Base-by-base conservation (phyloP, 78 protist species). In the Dictyostelium intermedium region DNA sequence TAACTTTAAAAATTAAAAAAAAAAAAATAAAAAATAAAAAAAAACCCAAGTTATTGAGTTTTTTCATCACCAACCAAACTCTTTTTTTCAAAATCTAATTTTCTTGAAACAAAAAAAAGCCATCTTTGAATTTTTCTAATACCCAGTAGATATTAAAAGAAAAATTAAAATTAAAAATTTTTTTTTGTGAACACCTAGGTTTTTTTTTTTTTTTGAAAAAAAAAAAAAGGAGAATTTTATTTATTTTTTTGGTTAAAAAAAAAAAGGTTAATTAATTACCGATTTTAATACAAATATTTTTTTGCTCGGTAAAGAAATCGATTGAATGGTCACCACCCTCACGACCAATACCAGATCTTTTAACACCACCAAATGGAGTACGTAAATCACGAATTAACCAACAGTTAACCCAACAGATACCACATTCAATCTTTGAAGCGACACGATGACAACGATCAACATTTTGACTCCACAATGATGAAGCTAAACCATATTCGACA, bases 391-490 rank as follows among this genome's bases (percentile, higher is more conserved):
- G 66, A 37, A 96, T 61, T 91, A 98, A 53, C 98, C 98, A 98
- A 83, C 98, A 96, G 72, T 98, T 98, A 43, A 97, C 95, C 99
- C 99, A 98, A 56, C 97, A 97, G 6, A 96, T 97, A 25, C 99
- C 98, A 3, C 83, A 92, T 18, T 98, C 94, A 14, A 98, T 39
- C 23, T 60, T 47, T 8, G 69, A 66, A 4, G 98, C 97, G 3
- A 98, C 92, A 2, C 95, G 74, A 72, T 96, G 96, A 23, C 96
- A 97, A 16, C 92, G 76, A 7, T 43, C 41, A 14, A 73, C 34
- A 56, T 98, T 61, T 61, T 83, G 61, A 2, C 98, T 97, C 97
- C 98, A 98, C 8, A 98, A 92, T 2, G 97, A 83, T 16, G 98
- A 97, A 0, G 97, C 93, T 20, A 98, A 91, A 23, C 99, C 99